Evolutionary conservation across 1,139 yeast species (phyloP), one percentile per base, ranked within the genome.

Genomic region (Magnusiomyces paraingens): DNA sequence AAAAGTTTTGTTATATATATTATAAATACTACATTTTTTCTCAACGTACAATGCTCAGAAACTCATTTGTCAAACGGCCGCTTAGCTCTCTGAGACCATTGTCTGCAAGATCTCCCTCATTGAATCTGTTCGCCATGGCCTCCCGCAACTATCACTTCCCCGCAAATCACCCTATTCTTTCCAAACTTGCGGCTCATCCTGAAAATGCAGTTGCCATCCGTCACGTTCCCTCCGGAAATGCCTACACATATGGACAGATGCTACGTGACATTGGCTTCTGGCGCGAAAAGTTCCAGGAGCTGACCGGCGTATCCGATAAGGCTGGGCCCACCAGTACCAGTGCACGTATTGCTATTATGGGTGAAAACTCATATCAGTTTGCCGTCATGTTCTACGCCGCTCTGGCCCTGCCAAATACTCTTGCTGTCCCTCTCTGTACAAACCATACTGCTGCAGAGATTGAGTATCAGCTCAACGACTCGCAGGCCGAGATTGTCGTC

Each of bases 361-460:
- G 71, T 26, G 72, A 68, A 55, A 68, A 68, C 58, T 62, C 67
- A 49, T 68, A 61, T 56, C 67, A 68, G 58, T 68, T 68, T 54
- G 64, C 65, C 12, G 65, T 61, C 2, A 55, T 64, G 29, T 66
- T 67, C 53, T 64, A 59, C 49, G 71, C 72, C 10, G 58, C 68
- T 2, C 50, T 68, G 54, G 59, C 69, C 26, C 54, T 68, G 15
- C 65, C 67, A 5, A 54, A 61, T 45, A 66, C 69, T 3, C 52
- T 66, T 12, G 70, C 69, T 2, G 65, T 68, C 51, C 72, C 72
- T 12, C 54, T 68, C 42, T 68, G 72, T 57, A 68, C 72, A 17
- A 67, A 66, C 47, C 72, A 68, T 55, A 68, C 72, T 3, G 57
- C 60, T 6, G 64, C 68, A 1, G 72, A 68, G 58, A 64, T 68